phyloP scores from a whole-genome alignment of 306 rosid species.

The Glycyrrhiza uralensis region DNA sequence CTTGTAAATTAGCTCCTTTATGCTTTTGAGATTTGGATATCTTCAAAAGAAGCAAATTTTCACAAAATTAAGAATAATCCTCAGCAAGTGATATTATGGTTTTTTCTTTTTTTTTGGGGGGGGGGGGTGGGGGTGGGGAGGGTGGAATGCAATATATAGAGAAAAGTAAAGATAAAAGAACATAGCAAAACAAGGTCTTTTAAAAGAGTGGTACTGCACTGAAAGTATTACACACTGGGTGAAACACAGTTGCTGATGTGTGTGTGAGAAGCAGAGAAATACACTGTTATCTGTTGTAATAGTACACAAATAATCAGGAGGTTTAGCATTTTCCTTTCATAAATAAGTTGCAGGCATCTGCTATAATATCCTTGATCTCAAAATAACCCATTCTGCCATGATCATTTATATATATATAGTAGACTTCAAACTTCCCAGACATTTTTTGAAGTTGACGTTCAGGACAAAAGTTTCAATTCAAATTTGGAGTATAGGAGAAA shows the following conservation, averaged over 20 bases:
- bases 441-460: background rate
- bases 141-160: background rate
- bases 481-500: background rate
- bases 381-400: background rate
- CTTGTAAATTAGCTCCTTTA: conserved; percentile 73
- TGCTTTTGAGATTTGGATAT: conserved; percentile 75
- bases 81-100: background rate
- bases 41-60: conserved; percentile 39
- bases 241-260: background rate
- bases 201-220: background rate
- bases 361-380: background rate
- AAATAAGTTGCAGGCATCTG: background rate
- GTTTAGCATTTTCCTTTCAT: background rate
- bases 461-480: background rate
- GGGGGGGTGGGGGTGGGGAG: too few species aligned
- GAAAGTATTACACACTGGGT: background rate
- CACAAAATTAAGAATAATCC: conserved; percentile 1
- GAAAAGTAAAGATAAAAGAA: background rate
- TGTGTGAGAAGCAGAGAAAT: background rate
- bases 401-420: background rate
- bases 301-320: background rate
- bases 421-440: background rate
- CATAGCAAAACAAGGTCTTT: background rate
- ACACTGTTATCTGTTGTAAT: background rate
- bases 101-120: too few species aligned